Conservation (phyloP, 1,284 basidiomycete genomes). For the Cryptococcus sp. region DNA sequence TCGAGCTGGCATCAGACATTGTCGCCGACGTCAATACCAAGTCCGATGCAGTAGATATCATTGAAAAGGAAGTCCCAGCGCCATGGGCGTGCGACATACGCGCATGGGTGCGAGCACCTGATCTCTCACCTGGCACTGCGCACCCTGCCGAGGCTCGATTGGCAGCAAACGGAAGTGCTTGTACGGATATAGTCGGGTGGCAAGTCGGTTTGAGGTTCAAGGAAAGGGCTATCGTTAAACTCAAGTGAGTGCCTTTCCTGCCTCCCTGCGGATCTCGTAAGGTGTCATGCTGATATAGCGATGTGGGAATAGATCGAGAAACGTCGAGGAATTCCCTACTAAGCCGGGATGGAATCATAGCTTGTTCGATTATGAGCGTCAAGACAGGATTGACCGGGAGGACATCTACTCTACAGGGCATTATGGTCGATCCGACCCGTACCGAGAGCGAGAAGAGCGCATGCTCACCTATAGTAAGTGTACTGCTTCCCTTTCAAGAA, state of each 20-base stretch:
- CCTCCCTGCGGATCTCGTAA: not conserved
- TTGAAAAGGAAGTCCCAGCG: too few relatives aligned
- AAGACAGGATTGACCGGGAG: too few relatives aligned
- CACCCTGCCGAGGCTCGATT: constrained; percentile 27
- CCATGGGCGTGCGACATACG: constrained; percentile 10
- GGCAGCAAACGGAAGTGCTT: constrained; percentile 23
- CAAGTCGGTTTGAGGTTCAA: constrained; percentile 30
- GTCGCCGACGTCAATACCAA: too few relatives aligned
- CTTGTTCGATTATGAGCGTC: too few relatives aligned
- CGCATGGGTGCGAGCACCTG: constrained; percentile 33
- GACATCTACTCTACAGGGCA: too few relatives aligned
- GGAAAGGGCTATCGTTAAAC: constrained; percentile 30
- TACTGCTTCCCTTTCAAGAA: not conserved
- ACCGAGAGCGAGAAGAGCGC: not conserved
- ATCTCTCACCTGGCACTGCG: constrained; percentile 20
- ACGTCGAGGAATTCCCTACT: too few relatives aligned
- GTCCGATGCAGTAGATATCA: too few relatives aligned
- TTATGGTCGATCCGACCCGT: not conserved
- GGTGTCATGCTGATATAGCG: not conserved
- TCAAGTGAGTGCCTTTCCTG: constrained; percentile 18
- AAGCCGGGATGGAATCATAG: too few relatives aligned
- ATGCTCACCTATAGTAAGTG: not conserved
- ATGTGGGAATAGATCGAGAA: too few relatives aligned
- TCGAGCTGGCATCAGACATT: too few relatives aligned
- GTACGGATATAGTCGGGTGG: constrained; percentile 24